Conservation (phyloP, 495 filamentous ascomycete genomes). For the Bathelium albidoporum region DNA sequence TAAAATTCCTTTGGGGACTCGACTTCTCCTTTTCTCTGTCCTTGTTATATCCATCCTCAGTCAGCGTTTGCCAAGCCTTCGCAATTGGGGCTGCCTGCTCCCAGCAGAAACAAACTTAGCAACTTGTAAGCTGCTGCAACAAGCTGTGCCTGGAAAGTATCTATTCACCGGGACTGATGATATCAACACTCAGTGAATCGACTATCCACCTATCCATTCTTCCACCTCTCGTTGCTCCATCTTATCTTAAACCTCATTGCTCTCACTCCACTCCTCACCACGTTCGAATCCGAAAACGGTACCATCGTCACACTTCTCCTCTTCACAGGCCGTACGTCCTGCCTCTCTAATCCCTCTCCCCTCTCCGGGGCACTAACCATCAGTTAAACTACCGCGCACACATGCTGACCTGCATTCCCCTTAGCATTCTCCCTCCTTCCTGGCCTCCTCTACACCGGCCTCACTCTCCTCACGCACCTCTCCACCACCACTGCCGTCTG, state of each 20-base stretch:
- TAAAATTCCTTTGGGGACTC: slow-evolving; percentile 80
- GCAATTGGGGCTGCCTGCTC: slow-evolving; percentile 70
- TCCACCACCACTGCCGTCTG: slow-evolving; percentile 52
- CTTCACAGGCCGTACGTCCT: slow-evolving; percentile 78
- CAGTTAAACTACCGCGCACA: background rate
- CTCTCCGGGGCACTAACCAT: background rate
- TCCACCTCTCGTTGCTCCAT: slow-evolving; percentile 74
- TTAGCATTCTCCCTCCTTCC: slow-evolving; percentile 30
- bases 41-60: slow-evolving; percentile 56
- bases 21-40: slow-evolving; percentile 51
- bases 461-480: slow-evolving; percentile 22
- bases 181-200: slow-evolving; percentile 60
- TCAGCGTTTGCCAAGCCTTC: slow-evolving; percentile 40
- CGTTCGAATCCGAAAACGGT: slow-evolving; percentile 89
- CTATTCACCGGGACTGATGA: background rate
- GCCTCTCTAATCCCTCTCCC: background rate
- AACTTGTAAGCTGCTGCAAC: slow-evolving; percentile 52
- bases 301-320: slow-evolving; percentile 74
- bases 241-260: slow-evolving; percentile 67
- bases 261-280: slow-evolving; percentile 72
- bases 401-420: background rate
- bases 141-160: background rate
- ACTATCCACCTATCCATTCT: slow-evolving; percentile 82
- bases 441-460: slow-evolving; percentile 27
- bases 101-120: slow-evolving; percentile 61